Percentiles rank a stretch among this genome's conserved stretches.
These are phyloP conservation scores for Starmerella stigmatis DNA, from an alignment of 805 yeast genomes.

Conservation along the genomic window DNA sequence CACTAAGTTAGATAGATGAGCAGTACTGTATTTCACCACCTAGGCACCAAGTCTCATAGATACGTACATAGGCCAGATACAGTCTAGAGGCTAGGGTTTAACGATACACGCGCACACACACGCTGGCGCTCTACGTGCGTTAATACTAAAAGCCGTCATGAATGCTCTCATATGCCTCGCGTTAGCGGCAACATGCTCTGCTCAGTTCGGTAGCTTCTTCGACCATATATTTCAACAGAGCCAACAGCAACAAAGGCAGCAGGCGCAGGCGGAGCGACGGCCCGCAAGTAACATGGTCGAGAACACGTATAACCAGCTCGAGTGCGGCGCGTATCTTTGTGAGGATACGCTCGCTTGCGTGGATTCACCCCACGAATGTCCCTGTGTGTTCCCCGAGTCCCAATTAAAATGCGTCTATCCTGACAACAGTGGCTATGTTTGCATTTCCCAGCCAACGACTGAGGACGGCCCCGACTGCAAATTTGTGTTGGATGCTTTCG, in stretches of 20 bases:
- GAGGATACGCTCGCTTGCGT: slow-evolving; percentile 79
- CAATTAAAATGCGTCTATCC: slow-evolving; percentile 76
- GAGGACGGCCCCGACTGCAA: slow-evolving; percentile 57
- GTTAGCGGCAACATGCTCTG: slow-evolving; percentile 19
- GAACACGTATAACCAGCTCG: slow-evolving; percentile 26
- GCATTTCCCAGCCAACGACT: slow-evolving; percentile 72
- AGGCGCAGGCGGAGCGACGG: slow-evolving; percentile 26
- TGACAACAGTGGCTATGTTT: slow-evolving; percentile 50
- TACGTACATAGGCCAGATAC: too few species aligned
- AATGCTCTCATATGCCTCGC: not conserved
- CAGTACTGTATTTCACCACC: too few species aligned
- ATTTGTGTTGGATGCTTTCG: slow-evolving; percentile 67
- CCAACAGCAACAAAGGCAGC: slow-evolving; percentile 35
- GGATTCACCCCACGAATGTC: slow-evolving; percentile 56
- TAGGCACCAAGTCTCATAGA: too few species aligned
- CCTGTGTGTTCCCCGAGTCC: slow-evolving; percentile 80
- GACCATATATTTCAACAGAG: slow-evolving; percentile 28
- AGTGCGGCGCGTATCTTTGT: slow-evolving; percentile 63
- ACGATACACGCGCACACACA: too few species aligned
- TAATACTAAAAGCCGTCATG: not conserved
- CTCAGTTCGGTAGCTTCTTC: slow-evolving; percentile 38
- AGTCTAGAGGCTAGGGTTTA: too few species aligned
- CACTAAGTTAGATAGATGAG: too few species aligned
- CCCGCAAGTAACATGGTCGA: slow-evolving; percentile 17
- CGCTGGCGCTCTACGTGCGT: not conserved